phyloP scores from a whole-genome alignment of 1,139 yeast genomes.

The Blastobotrys elegans region DNA sequence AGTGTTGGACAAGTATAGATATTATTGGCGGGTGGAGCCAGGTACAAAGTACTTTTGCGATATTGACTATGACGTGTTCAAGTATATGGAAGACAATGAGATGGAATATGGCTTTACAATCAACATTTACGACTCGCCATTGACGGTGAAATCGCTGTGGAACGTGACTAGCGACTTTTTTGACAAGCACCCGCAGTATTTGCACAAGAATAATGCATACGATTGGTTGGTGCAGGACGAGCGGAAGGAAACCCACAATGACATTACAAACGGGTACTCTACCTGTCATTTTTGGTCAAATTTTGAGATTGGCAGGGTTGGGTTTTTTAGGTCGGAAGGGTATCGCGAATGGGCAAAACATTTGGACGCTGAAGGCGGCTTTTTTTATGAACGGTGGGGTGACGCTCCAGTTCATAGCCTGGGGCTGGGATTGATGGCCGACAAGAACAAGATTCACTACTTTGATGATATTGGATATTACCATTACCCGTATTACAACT shows the following conservation, averaged over 20 bases:
- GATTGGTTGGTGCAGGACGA: constrained; percentile 65
- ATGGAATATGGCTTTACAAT: constrained; percentile 69
- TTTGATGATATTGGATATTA: constrained; percentile 80
- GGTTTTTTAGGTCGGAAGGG: constrained; percentile 64
- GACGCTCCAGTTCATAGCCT: constrained; percentile 86
- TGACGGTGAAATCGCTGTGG: constrained; percentile 61
- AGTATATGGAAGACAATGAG: constrained; percentile 59
- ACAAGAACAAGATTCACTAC: constrained; percentile 70
- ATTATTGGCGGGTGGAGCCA: constrained; percentile 85
- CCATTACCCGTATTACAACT: constrained; percentile 68
- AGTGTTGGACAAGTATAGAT: constrained; percentile 48
- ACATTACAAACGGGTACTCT: constrained; percentile 60
- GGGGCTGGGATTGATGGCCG: constrained; percentile 71
- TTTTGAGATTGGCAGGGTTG: constrained; percentile 77
- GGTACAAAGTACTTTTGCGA: constrained; percentile 60
- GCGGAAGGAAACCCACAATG: constrained; percentile 39
- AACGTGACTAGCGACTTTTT: constrained; percentile 60
- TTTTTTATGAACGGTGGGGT: constrained; percentile 88
- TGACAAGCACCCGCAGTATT: constrained; percentile 50
- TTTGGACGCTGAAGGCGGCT: constrained; percentile 67
- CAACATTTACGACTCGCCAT: constrained; percentile 62
- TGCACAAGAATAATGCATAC: constrained; percentile 62
- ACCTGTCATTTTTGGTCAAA: constrained; percentile 90
- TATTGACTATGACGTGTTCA: constrained; percentile 70
- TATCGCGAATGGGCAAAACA: constrained; percentile 60